A percentile compares a stretch with the other conserved stretches of the same genome.
These are phyloP conservation scores for Xylariales sp. DNA, from an alignment of 2,329 filamentous ascomycete genomes.

Conservation along the genomic window DNA sequence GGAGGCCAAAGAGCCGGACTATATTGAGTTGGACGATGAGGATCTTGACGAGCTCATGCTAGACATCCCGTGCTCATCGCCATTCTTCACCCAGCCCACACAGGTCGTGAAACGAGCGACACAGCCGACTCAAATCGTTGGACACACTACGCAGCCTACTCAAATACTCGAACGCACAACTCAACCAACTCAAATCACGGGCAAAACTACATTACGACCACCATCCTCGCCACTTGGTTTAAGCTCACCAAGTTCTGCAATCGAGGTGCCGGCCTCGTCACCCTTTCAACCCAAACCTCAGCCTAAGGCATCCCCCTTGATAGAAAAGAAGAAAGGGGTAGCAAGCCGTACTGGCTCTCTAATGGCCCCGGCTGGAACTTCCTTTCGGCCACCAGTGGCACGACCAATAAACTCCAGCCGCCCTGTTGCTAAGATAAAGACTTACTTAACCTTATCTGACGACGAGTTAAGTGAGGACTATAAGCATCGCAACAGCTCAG, in stretches of 20 bases:
- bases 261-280: conserved; percentile 93
- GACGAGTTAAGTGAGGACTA: conserved; percentile 50
- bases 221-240: conserved; percentile 51
- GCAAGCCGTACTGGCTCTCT: conserved; percentile 63
- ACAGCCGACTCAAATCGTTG: conserved; percentile 55
- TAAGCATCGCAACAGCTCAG: conserved; percentile 50
- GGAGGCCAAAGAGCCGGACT: conserved; percentile 33
- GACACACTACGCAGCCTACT: conserved; percentile 63
- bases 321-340: conserved; percentile 34
- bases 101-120: conserved; percentile 50
- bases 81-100: conserved; percentile 62
- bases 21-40: conserved; percentile 52
- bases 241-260: conserved; percentile 57
- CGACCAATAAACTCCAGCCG: conserved; percentile 51
- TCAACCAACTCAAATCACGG: conserved; percentile 57
- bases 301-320: conserved; percentile 32
- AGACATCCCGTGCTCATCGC: conserved; percentile 54
- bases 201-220: conserved; percentile 51
- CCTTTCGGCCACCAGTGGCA: conserved; percentile 66
- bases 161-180: conserved; percentile 52
- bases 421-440: conserved; percentile 47
- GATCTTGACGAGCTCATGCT: conserved; percentile 59
- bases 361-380: conserved; percentile 81
- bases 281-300: conserved; percentile 67
- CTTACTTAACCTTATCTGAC: conserved; percentile 49